Percentiles rank a stretch among this genome's conserved stretches.
Conservation (phyloP, 1,284 basidiomycete species). For the Cryptococcus neoformans region DNA sequence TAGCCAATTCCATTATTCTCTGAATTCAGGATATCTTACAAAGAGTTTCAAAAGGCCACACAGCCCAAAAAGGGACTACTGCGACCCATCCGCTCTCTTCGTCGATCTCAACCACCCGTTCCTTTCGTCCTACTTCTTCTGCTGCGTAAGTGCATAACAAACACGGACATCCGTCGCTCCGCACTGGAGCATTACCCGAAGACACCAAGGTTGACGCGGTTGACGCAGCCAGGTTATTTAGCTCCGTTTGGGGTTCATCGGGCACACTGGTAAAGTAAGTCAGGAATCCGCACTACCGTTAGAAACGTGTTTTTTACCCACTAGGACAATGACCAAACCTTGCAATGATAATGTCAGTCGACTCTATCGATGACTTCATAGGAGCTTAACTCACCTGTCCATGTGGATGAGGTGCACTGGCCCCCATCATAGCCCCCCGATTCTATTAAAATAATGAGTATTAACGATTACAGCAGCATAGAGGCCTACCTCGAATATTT, state of each 20-base stretch:
- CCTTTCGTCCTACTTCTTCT: constrained; percentile 60
- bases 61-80: constrained; percentile 64
- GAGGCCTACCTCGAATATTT: constrained; percentile 74
- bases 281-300: background rate
- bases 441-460: constrained; percentile 58
- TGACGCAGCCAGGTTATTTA: background rate
- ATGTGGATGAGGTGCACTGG: constrained; percentile 93
- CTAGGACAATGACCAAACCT: constrained; percentile 74
- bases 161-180: constrained; percentile 60
- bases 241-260: constrained; percentile 63
- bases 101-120: constrained; percentile 62
- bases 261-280: constrained; percentile 54
- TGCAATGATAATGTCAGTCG: constrained; percentile 37
- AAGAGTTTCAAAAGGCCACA: constrained; percentile 88
- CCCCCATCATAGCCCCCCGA: constrained; percentile 91
- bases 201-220: no score
- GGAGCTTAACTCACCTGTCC: constrained; percentile 53
- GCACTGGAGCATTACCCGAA: background rate
- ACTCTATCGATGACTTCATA: background rate
- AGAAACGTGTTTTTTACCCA: constrained; percentile 4
- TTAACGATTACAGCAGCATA: background rate
- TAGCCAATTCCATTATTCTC: no score
- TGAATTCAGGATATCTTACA: constrained; percentile 50
- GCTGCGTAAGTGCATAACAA: constrained; percentile 82
- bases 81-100: constrained; percentile 45